These are phyloP conservation scores for Ramularia endophylla DNA, from an alignment of 2,329 filamentous ascomycete genomes.

Conservation along the genomic window DNA sequence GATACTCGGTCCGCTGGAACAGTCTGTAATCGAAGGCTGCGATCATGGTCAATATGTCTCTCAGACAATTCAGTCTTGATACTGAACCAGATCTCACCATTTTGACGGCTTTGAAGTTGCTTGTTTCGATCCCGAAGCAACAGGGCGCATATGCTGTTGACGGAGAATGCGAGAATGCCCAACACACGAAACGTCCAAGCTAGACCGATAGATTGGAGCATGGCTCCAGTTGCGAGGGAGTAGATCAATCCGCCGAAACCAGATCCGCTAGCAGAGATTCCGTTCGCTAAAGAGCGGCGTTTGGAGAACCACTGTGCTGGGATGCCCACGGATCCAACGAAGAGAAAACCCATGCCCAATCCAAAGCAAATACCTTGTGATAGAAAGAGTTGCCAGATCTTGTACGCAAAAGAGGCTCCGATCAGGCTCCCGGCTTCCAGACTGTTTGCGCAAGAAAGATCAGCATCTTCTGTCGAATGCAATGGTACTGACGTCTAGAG, in stretches of 20 bases:
- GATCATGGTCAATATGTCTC: no score
- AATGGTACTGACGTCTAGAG: no score
- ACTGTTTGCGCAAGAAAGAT: no score
- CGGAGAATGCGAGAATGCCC: constrained; percentile 57
- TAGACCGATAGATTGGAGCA: constrained; percentile 59
- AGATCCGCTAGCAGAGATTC: constrained; percentile 61
- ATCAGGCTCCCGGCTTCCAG: constrained; percentile 62
- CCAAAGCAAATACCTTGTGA: constrained; percentile 71
- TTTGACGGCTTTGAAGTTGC: constrained; percentile 59
- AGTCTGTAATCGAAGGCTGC: constrained; percentile 56
- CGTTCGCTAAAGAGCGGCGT: constrained; percentile 62
- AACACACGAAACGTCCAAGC: constrained; percentile 62
- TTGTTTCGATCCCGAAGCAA: constrained; percentile 68
- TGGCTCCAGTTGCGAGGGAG: constrained; percentile 60
- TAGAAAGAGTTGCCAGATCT: constrained; percentile 72
- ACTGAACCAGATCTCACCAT: constrained; percentile 29
- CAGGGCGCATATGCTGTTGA: constrained; percentile 58
- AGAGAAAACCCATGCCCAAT: constrained; percentile 71
- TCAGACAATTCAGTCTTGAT: no score
- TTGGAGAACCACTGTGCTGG: constrained; percentile 70
- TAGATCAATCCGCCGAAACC: constrained; percentile 70
- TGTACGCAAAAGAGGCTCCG: constrained; percentile 60
- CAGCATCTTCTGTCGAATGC: no score
- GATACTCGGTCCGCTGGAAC: constrained; percentile 57
- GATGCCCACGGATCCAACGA: constrained; percentile 62